Evolutionary conservation across 1,139 yeast species (phyloP), one percentile per base, ranked within the genome.

Genomic region (Waltiozyma sp.): DNA sequence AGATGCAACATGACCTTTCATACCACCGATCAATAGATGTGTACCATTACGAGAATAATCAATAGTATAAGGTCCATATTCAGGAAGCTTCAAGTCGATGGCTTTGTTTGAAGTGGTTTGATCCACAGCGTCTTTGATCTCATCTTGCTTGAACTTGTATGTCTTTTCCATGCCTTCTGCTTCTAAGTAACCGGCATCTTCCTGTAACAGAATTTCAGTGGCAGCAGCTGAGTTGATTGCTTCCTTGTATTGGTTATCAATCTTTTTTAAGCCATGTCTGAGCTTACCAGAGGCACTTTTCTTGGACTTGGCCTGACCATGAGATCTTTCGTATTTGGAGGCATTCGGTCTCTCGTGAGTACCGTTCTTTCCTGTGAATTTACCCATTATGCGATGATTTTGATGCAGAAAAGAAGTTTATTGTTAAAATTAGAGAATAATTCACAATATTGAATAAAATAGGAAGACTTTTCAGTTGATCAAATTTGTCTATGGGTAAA

Each of bases 81-180:
- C 85, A 16, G 73, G 73, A 48, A 93, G 67, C 37, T 74, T 73
- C 44, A 93, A 69, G 49, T 84, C 83, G 56, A 93, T 79, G 42
- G 81, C 78, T 61, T 89, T 88, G 51, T 72, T 74, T 7, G 80
- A 75, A 1, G 96, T 87, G 13, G 80, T 64, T 28, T 73, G 69
- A 62, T 91, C 98, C 10, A 91, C 96, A n/a, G 75, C 80, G 31
- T 74, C 72, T 33, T 67, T 74, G 38, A 93, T 80, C 43, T 91
- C 96, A 35, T 73, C 73, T 61, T 93, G 99, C 38, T 73, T 75
- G 55, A 86, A 85, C 62, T 84, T 86, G 66, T 69, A 87, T 0
- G 98, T 91, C 59, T 77, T 80, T 63, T 93, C 99, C 87, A 91
- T 80, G 54, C 80, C 85, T 53, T 93, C 98, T 4, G 96, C 87